Conservation (phyloP, 176 grass and related monocot species). For the Cenchrus americanus region DNA sequence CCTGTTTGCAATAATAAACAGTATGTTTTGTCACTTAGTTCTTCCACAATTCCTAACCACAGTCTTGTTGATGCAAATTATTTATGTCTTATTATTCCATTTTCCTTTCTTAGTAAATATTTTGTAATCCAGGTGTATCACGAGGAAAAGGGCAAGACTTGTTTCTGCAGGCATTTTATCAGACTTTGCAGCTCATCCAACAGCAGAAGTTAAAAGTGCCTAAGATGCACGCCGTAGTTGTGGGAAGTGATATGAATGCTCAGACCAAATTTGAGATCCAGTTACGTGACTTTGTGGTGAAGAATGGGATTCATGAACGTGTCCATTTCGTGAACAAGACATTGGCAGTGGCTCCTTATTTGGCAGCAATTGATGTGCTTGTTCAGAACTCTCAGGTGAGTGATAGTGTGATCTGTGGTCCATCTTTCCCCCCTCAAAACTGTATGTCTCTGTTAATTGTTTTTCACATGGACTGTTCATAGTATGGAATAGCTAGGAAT, state of each 20-base stretch:
- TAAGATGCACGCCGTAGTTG: conserved; percentile 78
- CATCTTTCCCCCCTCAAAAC: background rate
- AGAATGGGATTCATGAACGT: conserved; percentile 71
- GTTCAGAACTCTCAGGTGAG: conserved; percentile 95
- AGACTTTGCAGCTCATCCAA: conserved; percentile 77
- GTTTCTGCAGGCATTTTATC: conserved; percentile 92
- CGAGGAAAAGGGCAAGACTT: conserved; percentile 97
- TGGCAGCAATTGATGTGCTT: conserved; percentile 96
- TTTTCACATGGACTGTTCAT: background rate
- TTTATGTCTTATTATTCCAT: conserved; percentile 8
- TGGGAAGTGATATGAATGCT: conserved; percentile 95
- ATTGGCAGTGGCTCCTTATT: conserved; percentile 89
- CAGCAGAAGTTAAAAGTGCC: conserved; percentile 85
- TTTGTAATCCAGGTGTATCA: conserved; percentile 76
- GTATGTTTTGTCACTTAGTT: conserved; percentile 51
- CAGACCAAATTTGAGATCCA: conserved; percentile 93
- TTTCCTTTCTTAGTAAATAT: conserved; percentile 34
- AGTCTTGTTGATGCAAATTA: conserved; percentile 3
- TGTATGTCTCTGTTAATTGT: background rate
- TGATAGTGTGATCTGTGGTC: background rate
- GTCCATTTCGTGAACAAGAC: conserved; percentile 96
- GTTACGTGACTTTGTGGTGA: conserved; percentile 72
- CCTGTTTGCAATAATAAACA: conserved; percentile 99
- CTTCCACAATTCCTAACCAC: conserved; percentile 4
- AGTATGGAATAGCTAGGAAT: background rate